These are phyloP conservation scores for Arthroderma uncinatum DNA, from an alignment of 2,329 filamentous ascomycete species.

Conservation along the genomic window DNA sequence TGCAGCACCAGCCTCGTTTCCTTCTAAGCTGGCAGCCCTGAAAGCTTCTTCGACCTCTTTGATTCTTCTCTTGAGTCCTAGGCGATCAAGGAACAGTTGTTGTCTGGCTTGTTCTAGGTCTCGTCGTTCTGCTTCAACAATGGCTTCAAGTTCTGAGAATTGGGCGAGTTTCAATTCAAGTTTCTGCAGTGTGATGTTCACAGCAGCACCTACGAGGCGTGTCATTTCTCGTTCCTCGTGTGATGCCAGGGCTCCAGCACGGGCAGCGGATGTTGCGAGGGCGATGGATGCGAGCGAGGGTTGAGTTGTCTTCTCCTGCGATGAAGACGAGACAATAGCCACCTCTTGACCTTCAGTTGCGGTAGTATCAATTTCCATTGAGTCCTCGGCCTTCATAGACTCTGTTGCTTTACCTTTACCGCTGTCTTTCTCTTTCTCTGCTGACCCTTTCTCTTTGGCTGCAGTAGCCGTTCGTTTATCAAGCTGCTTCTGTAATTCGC, in stretches of 20 bases:
- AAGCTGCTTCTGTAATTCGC: conserved; percentile 65
- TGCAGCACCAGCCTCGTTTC: conserved; percentile 32
- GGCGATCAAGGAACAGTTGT: conserved; percentile 82
- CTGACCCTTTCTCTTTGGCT: conserved; percentile 41
- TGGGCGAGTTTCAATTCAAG: conserved; percentile 91
- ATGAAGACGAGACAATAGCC: conserved; percentile 36
- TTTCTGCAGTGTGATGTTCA: conserved; percentile 91
- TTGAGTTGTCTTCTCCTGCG: conserved; percentile 37
- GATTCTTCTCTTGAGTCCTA: conserved; percentile 80
- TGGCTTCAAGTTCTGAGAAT: conserved; percentile 89
- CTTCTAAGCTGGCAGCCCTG: conserved; percentile 33
- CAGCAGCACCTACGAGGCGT: conserved; percentile 77
- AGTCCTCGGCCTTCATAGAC: conserved; percentile 43
- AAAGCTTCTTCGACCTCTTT: conserved; percentile 69
- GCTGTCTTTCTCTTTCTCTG: conserved; percentile 42
- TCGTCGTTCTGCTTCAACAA: conserved; percentile 80
- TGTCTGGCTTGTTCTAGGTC: conserved; percentile 87
- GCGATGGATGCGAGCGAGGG: conserved; percentile 48
- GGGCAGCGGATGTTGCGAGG: conserved; percentile 73
- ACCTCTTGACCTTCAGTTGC: conserved; percentile 20
- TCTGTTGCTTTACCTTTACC: conserved; percentile 40
- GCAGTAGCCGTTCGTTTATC: conserved; percentile 53
- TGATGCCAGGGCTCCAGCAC: conserved; percentile 77
- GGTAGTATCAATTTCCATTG: conserved; percentile 46
- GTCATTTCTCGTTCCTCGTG: conserved; percentile 97